A percentile compares a stretch with the other conserved stretches of the same genome.
Evolutionary conservation across 2,329 filamentous ascomycete genomes (phyloP).

Genomic region (Cytospora piceicola): DNA sequence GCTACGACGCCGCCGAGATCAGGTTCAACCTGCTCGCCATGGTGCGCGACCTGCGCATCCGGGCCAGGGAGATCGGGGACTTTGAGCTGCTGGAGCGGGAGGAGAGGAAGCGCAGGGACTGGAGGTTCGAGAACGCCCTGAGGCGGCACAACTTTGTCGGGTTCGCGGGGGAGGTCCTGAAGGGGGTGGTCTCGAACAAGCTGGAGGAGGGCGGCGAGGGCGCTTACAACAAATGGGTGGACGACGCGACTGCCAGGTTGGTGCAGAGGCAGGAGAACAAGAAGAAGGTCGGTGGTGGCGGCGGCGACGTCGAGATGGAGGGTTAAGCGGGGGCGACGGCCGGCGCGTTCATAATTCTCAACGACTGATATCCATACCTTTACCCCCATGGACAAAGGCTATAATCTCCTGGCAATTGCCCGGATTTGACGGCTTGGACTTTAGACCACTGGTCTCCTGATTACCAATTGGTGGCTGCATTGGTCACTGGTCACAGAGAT

Average conservation of each 20-base stretch:
- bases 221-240: conserved; percentile 74
- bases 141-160: conserved; percentile 94
- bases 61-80: conserved; percentile 82
- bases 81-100: conserved; percentile 76
- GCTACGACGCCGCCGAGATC: conserved; percentile 87
- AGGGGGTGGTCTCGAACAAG: conserved; percentile 80
- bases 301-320: conserved; percentile 40
- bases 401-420: not conserved
- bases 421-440: not conserved
- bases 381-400: not conserved
- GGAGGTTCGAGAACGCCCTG: conserved; percentile 94
- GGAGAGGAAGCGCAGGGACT: conserved; percentile 80
- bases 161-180: conserved; percentile 87
- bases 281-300: conserved; percentile 35
- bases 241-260: conserved; percentile 52
- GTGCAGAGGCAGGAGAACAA: conserved; percentile 40
- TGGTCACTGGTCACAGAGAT: too few relatives aligned
- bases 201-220: conserved; percentile 64
- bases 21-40: conserved; percentile 95
- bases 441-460: not conserved
- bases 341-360: not conserved
- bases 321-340: conserved; percentile 30
- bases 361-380: not conserved
- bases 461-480: not conserved
- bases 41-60: conserved; percentile 78